These are phyloP conservation scores for Forsythia viridissima DNA, from an alignment of 257 asterid species.

Conservation along the genomic window DNA sequence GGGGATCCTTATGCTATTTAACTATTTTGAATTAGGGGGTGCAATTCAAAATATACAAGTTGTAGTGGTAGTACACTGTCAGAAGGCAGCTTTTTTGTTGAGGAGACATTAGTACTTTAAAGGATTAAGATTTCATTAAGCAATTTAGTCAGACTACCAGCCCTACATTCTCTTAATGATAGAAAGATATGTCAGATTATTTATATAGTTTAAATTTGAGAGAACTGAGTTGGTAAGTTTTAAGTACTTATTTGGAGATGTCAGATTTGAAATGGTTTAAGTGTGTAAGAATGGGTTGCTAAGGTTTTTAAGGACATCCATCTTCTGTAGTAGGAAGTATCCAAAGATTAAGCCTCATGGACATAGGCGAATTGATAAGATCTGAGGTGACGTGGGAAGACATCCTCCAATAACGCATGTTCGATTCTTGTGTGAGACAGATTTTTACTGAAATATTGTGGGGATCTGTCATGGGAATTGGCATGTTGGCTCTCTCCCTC, in stretches of 20 bases:
- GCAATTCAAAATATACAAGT: not conserved
- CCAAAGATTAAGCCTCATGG: too few relatives aligned
- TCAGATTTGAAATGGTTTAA: not conserved
- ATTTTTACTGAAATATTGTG: too few relatives aligned
- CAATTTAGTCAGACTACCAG: not conserved
- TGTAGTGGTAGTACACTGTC: conserved; percentile 17
- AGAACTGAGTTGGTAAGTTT: not conserved
- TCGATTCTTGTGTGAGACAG: too few relatives aligned
- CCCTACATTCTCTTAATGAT: not conserved
- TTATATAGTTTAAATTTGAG: not conserved
- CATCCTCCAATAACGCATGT: too few relatives aligned
- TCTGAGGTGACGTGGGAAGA: too few relatives aligned
- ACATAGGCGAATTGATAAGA: too few relatives aligned
- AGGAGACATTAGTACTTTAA: conserved; percentile 7
- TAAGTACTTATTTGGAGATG: not conserved
- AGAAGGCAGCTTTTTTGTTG: conserved; percentile 19
- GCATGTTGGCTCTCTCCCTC: too few relatives aligned
- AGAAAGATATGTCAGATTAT: not conserved
- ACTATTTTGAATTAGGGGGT: conserved; percentile 4
- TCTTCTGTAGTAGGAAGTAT: too few relatives aligned
- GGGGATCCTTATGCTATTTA: not conserved
- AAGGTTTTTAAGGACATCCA: too few relatives aligned
- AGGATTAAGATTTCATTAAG: conserved; percentile 8
- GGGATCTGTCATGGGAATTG: too few relatives aligned
- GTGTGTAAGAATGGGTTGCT: too few relatives aligned